These are phyloP conservation scores for Plantago coronopus DNA, from an alignment of 305 asterid genomes.

Conservation along the genomic window DNA sequence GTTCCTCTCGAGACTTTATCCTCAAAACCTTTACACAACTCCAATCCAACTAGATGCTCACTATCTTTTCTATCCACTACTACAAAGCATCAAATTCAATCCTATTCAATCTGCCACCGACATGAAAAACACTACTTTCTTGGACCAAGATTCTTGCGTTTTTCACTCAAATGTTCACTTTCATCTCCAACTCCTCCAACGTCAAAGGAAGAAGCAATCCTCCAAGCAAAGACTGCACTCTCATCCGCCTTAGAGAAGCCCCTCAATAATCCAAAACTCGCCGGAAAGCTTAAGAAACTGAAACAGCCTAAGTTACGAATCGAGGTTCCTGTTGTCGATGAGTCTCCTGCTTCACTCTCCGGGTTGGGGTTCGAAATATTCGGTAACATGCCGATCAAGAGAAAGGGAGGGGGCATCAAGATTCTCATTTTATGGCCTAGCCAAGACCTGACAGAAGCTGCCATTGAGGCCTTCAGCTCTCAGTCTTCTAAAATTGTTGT, in stretches of 20 bases:
- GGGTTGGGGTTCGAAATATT: constrained; percentile 45
- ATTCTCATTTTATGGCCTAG: constrained; percentile 61
- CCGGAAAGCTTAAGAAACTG: constrained; percentile 45
- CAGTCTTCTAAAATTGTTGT: constrained; percentile 36
- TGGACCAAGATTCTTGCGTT: constrained; percentile 25
- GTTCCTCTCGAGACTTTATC: constrained; percentile 29
- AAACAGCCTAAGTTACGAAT: constrained; percentile 45
- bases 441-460: constrained; percentile 39
- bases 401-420: constrained; percentile 51
- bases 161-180: constrained; percentile 35
- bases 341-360: constrained; percentile 35
- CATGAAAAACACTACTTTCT: constrained; percentile 17
- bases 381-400: constrained; percentile 53
- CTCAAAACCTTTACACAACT: constrained; percentile 26
- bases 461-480: constrained; percentile 43
- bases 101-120: constrained; percentile 21
- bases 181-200: constrained; percentile 59
- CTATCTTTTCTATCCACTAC: constrained; percentile 17
- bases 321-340: constrained; percentile 52
- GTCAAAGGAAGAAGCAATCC: constrained; percentile 80
- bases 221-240: constrained; percentile 75
- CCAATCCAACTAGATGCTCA: constrained; percentile 17
- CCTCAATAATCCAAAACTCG: constrained; percentile 50
- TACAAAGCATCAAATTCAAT: constrained; percentile 16
- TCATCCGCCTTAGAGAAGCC: constrained; percentile 68